phyloP scores from a whole-genome alignment of 345 rosid species.

The Moringa oleifera region DNA sequence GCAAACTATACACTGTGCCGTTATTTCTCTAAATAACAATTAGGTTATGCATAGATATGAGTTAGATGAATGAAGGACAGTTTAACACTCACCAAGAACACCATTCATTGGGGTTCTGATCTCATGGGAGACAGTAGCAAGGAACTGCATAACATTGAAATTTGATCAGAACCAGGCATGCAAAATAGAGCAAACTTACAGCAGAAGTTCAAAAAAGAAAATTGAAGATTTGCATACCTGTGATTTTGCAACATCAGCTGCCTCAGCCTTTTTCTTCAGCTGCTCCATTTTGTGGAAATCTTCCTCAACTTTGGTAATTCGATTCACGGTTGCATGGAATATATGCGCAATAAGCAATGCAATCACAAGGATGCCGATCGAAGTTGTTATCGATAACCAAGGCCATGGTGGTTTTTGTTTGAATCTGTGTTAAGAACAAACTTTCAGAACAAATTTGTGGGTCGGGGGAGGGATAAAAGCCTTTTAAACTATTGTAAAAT shows the following conservation, averaged over 20 bases:
- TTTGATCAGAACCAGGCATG: conserved; percentile 13
- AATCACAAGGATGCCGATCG: conserved; percentile 71
- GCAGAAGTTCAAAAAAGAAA: neutral
- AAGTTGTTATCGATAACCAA: conserved; percentile 50
- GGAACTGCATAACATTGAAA: conserved; percentile 55
- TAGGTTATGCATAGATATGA: neutral
- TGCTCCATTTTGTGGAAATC: conserved; percentile 69
- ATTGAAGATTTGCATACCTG: conserved; percentile 47
- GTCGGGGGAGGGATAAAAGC: neutral
- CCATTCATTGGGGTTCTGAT: conserved; percentile 99
- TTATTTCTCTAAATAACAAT: neutral
- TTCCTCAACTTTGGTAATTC: conserved; percentile 85
- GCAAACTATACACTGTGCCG: neutral
- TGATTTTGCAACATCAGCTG: conserved; percentile 95
- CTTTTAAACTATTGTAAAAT: neutral
- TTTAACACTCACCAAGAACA: conserved; percentile 71
- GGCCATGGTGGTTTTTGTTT: conserved; percentile 89
- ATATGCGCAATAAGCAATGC: conserved; percentile 73
- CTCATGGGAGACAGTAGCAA: conserved; percentile 98
- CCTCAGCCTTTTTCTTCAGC: conserved; percentile 80
- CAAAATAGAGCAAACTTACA: conserved; percentile 8
- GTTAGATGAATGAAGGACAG: conserved; percentile 3
- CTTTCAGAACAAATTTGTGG: neutral
- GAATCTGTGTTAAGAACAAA: conserved; percentile 44
- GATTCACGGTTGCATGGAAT: conserved; percentile 72